Evolutionary conservation across 2,329 filamentous ascomycete genomes (phyloP).

Genomic region (Didymella lethalis): DNA sequence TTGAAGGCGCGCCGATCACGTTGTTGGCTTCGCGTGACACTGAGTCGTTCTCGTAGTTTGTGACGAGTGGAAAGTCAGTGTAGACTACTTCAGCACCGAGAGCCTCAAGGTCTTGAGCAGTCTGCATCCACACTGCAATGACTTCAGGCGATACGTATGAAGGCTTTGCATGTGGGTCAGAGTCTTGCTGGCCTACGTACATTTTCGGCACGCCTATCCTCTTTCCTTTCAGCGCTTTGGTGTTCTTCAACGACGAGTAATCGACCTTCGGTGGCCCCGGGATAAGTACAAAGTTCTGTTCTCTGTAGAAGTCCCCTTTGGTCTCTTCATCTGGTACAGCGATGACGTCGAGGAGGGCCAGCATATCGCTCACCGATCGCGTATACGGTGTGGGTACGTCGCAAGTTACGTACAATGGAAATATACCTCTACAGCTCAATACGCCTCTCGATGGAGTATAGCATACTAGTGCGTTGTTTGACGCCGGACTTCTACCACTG

Average conservation of each 20-base stretch:
- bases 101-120: conserved; percentile 49
- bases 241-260: conserved; percentile 47
- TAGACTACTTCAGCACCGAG: conserved; percentile 56
- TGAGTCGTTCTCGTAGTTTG: conserved; percentile 56
- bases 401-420: conserved; percentile 65
- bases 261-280: conserved; percentile 47
- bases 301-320: conserved; percentile 63
- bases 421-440: conserved; percentile 61
- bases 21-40: conserved; percentile 50
- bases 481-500: conserved; percentile 64
- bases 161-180: conserved; percentile 44
- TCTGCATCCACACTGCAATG: conserved; percentile 47
- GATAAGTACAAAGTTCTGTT: conserved; percentile 58
- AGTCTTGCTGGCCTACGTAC: conserved; percentile 56
- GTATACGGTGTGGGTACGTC: conserved; percentile 64
- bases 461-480: conserved; percentile 64
- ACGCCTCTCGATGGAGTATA: conserved; percentile 65
- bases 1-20: conserved; percentile 52
- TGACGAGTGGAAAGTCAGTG: conserved; percentile 57
- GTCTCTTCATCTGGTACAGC: conserved; percentile 53
- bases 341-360: conserved; percentile 60
- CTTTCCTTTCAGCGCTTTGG: conserved; percentile 53
- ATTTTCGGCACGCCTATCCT: conserved; percentile 61
- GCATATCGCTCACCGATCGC: conserved; percentile 59
- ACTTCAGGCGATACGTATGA: conserved; percentile 50